Conservation (phyloP, 2,329 filamentous ascomycete species). For the Clarireedia paspali region DNA sequence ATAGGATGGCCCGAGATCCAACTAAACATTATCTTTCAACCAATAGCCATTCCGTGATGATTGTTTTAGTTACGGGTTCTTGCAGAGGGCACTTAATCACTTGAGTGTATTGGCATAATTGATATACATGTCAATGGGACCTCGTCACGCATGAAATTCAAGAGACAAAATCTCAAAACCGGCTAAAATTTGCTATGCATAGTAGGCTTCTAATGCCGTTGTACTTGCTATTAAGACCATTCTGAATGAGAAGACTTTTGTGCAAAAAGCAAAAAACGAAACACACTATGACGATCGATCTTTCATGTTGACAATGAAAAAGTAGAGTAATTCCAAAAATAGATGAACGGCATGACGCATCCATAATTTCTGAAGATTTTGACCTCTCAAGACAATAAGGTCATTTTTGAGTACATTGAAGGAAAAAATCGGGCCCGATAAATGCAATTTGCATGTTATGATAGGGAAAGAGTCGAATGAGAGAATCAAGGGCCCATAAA, state of each 20-base stretch:
- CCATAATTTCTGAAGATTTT: not conserved
- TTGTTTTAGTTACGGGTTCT: too few relatives aligned
- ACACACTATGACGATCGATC: not conserved
- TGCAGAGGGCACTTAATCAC: too few relatives aligned
- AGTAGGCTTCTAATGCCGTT: slow-evolving; percentile 7
- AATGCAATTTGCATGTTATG: slow-evolving; percentile 5
- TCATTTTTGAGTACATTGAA: slow-evolving; percentile 5
- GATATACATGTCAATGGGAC: not conserved
- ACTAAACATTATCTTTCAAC: slow-evolving; percentile 1
- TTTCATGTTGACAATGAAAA: slow-evolving; percentile 4
- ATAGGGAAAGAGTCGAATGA: not conserved
- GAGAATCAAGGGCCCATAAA: not conserved
- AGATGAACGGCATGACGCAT: not conserved
- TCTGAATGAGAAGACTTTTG: slow-evolving; percentile 11
- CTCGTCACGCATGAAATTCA: not conserved
- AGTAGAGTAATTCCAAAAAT: not conserved
- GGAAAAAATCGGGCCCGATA: slow-evolving; percentile 4
- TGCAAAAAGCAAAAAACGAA: slow-evolving; percentile 5
- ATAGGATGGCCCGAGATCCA: not conserved
- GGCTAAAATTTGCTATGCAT: slow-evolving; percentile 6
- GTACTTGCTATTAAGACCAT: slow-evolving; percentile 6
- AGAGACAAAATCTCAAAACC: not conserved
- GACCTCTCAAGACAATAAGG: not conserved
- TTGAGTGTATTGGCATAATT: too few relatives aligned
- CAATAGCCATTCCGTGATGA: too few relatives aligned